A percentile compares a stretch with the other conserved stretches of the same genome.
phyloP scores from a whole-genome alignment of 306 rosid species.

The Vicia villosa region DNA sequence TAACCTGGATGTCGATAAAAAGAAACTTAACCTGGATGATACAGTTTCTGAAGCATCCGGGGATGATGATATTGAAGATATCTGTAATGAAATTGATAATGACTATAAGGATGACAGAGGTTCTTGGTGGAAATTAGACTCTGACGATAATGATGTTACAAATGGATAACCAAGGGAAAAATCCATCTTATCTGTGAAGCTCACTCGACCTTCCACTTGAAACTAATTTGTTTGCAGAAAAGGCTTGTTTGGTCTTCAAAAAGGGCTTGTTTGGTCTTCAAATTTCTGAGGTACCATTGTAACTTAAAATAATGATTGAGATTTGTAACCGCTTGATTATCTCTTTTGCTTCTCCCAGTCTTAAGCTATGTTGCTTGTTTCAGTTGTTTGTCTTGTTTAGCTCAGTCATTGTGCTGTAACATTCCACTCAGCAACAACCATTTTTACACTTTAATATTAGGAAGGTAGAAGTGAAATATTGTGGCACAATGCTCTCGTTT shows the following conservation, averaged over 20 bases:
- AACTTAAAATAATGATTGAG: conserved; percentile 22
- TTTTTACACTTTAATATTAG: conserved; percentile 16
- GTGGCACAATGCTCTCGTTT: background rate
- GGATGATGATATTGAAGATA: conserved; percentile 44
- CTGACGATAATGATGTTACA: conserved; percentile 36
- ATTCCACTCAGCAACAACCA: background rate
- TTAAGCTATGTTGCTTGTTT: background rate
- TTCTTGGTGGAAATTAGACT: conserved; percentile 75
- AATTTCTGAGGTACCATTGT: conserved; percentile 26
- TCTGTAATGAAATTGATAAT: conserved; percentile 43
- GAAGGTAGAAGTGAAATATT: conserved; percentile 14
- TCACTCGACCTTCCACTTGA: background rate
- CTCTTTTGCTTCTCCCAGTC: background rate
- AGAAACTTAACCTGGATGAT: conserved; percentile 34
- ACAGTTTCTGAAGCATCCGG: conserved; percentile 34
- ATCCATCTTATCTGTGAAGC: conserved; percentile 26
- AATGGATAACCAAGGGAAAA: background rate
- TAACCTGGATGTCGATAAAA: conserved; percentile 52
- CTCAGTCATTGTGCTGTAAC: conserved; percentile 13
- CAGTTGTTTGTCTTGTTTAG: background rate
- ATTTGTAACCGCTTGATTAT: background rate
- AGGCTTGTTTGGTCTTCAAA: no score
- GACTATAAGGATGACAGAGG: conserved; percentile 40
- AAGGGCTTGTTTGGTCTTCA: conserved; percentile 19
- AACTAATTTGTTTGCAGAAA: conserved; percentile 1